Evolutionary conservation across 1,284 basidiomycete species (phyloP), one percentile per base, ranked within the genome.

Genomic region (Ceratobasidium sp.): DNA sequence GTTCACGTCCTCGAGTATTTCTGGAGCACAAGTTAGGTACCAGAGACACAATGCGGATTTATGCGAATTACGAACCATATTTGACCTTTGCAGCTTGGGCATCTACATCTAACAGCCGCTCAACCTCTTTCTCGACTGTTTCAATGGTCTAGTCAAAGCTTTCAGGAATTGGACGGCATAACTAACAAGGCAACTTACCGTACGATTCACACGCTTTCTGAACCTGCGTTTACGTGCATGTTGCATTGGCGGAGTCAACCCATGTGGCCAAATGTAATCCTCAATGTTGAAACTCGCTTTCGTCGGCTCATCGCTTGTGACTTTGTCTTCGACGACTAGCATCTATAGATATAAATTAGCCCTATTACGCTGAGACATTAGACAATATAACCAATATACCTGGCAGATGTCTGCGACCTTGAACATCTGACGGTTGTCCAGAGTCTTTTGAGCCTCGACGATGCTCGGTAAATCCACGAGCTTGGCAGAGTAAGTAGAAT

Each of bases 331-430:
- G 21, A 96, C 89, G 9, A 96, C 89, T 60, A 97, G 85, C 91
- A 97, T 95, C 90, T 70, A 23, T 42, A 14, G n/a, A 30, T 46
- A 38, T 28, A n/a, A 2, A 21, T 61, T 2, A 48, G 42, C 28
- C 2, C 11, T 56, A 49, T 40, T 11, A 25, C n/a, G n/a, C 8
- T 44, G 25, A 46, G 3, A 9, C 18, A n/a, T 16, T 12, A 16
- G 28, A 46, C 28, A n/a, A 23, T 9, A 44, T 40, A 36, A 14
- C 3, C 28, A 36, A 54, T 78, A 54, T 77, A 93, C 93, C 86
- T 96, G 95, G 81, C 93, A 96, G 81, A 99, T 98, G 79, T 99
- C 97, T 38, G 95, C 95, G 0, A 97, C 92, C 82, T 99, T 99
- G 85, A 99, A 98, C 86, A 98, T 91, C 78, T 96, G 92, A 79